A percentile compares a stretch with the other conserved stretches of the same genome.
Evolutionary conservation across 345 rosid genomes (phyloP).

Genomic region (Leavenworthia alabamica): DNA sequence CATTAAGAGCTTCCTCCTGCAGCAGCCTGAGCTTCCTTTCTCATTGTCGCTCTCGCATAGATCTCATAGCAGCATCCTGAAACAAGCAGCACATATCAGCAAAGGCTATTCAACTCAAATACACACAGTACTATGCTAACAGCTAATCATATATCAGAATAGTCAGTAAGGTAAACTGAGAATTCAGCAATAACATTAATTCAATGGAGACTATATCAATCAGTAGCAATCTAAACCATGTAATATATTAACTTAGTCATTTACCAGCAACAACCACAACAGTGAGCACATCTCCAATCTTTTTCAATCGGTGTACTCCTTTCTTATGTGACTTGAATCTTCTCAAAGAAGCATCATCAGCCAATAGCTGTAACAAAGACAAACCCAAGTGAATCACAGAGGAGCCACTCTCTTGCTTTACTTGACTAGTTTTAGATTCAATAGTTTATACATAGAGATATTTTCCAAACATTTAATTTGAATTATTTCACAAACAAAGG

Average conservation of each 20-base stretch:
- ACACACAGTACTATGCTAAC: neutral
- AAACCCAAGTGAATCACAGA: neutral
- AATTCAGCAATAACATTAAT: neutral
- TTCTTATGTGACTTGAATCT: conserved; percentile 74
- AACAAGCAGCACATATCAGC: neutral
- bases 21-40: conserved; percentile 59
- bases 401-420: neutral
- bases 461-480: neutral
- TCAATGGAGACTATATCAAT: no score
- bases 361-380: conserved; percentile 61
- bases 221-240: neutral
- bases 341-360: conserved; percentile 59
- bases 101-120: neutral
- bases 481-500: neutral
- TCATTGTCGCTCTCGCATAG: conserved; percentile 61
- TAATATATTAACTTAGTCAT: no score
- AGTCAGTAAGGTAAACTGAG: neutral
- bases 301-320: conserved; percentile 49
- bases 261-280: conserved; percentile 85
- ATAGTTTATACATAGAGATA: neutral
- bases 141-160: neutral
- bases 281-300: conserved; percentile 76
- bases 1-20: conserved; percentile 39
- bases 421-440: no score
- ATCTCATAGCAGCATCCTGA: conserved; percentile 97